Base-by-base conservation (phyloP, 495 filamentous ascomycete species). In the Lophiotrema nucula region DNA sequence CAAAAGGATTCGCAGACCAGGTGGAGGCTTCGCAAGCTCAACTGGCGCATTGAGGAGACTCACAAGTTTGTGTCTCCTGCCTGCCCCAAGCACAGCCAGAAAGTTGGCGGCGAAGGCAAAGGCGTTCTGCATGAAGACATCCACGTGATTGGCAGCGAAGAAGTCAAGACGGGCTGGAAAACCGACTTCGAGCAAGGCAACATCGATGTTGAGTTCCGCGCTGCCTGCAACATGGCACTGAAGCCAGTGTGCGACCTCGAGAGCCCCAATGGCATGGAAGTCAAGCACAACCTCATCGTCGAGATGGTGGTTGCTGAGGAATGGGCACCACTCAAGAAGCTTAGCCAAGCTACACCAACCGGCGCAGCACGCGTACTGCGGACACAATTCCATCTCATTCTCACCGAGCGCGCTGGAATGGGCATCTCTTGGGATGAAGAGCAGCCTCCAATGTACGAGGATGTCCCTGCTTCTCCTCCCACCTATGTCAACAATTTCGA, bases 341-440 rank as follows among this genome's bases (percentile, higher is more conserved):
- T 81, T 8, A 76, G 80, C 56, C 76, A 89, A 39, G 80, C 88
- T 22, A 90, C 89, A 0, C 91, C 92, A 3, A 97, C 93, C 0
- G 93, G 93, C 27, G 84, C 89, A 2, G 93, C 93, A 0, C 83
- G 93, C 43, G 91, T 99, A 24, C 76, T 99, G 38, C 83, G 92
- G 52, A 97, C 95, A 86, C 90, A 96, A 67, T 97, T 97, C 79
- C 79, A 80, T 58, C 74, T 90, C 28, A 74, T 81, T 31, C 76
- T 97, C 47, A 97, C 92, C 1, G 88, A 95, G 69, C 81, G 91
- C 31, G 81, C 80, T 16, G 93, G 95, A 1, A 77, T 97, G 48
- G 93, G 93, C 2, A 92, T 99, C 67, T 88, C 85, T 67, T 99
- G 93, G 93, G 93, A 99, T 55, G 90, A 96, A 72, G 93, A 99